Evolutionary conservation across 805 yeast species (phyloP).

Genomic region (Ogataea pini): DNA sequence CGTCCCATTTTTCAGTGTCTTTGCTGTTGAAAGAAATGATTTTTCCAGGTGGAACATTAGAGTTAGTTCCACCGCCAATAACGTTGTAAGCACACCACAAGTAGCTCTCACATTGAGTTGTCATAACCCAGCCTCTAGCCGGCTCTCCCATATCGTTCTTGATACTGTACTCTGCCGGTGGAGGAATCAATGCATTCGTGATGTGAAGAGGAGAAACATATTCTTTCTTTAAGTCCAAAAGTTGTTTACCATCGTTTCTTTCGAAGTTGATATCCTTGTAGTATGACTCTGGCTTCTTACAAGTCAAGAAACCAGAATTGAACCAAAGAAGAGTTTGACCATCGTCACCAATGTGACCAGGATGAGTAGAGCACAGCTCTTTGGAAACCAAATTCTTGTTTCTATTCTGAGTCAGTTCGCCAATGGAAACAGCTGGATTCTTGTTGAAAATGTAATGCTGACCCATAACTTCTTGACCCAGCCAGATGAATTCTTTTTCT

Average conservation of each 20-base stretch:
- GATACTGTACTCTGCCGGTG: slow-evolving; percentile 42
- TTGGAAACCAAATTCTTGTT: slow-evolving; percentile 33
- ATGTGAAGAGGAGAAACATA: slow-evolving; percentile 45
- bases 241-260: slow-evolving; percentile 27
- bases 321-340: slow-evolving; percentile 58
- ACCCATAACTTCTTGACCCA: slow-evolving; percentile 60
- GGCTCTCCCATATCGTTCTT: slow-evolving; percentile 43
- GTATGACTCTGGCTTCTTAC: slow-evolving; percentile 48
- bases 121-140: slow-evolving; percentile 54
- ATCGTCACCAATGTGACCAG: slow-evolving; percentile 60
- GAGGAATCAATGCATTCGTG: slow-evolving; percentile 52
- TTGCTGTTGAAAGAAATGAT: slow-evolving; percentile 40
- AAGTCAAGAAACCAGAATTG: slow-evolving; percentile 66
- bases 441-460: slow-evolving; percentile 53
- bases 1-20: slow-evolving; percentile 38
- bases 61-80: slow-evolving; percentile 49
- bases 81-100: slow-evolving; percentile 62
- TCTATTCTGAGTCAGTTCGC: slow-evolving; percentile 36
- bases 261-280: slow-evolving; percentile 39
- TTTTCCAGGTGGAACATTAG: slow-evolving; percentile 45
- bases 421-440: slow-evolving; percentile 59
- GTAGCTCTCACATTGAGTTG: slow-evolving; percentile 53
- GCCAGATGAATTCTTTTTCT: slow-evolving; percentile 78
- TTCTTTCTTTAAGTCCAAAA: slow-evolving; percentile 36
- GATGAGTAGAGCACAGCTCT: slow-evolving; percentile 63